Evolutionary conservation across 2,329 filamentous ascomycete species (phyloP).

Genomic region (Colletotrichum higginsianum): DNA sequence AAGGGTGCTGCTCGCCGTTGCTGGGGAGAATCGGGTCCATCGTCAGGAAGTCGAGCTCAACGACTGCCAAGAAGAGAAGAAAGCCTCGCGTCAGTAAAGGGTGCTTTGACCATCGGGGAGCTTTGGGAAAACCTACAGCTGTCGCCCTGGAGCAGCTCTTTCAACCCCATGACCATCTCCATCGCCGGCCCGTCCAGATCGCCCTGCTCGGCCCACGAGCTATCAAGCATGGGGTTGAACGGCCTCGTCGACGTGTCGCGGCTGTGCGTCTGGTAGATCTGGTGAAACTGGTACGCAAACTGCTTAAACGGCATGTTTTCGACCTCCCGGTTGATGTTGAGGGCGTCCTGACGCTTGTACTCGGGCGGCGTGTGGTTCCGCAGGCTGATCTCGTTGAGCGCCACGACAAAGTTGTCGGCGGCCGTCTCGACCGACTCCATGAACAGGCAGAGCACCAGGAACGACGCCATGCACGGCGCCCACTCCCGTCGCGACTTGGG

Average conservation of each 20-base stretch:
- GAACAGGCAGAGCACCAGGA: slow-evolving; percentile 70
- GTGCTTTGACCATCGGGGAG: neutral
- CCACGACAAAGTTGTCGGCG: slow-evolving; percentile 66
- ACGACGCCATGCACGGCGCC: slow-evolving; percentile 71
- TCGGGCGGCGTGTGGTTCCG: slow-evolving; percentile 54
- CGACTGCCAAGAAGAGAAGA: slow-evolving; percentile 44
- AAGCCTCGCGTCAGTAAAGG: neutral
- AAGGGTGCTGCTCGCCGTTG: slow-evolving; percentile 60
- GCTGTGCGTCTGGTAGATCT: slow-evolving; percentile 71
- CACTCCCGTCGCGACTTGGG: slow-evolving; percentile 67
- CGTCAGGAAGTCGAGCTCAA: slow-evolving; percentile 62
- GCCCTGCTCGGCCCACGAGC: slow-evolving; percentile 55
- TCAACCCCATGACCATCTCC: slow-evolving; percentile 63
- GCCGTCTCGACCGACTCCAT: slow-evolving; percentile 71
- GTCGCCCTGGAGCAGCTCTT: slow-evolving; percentile 59
- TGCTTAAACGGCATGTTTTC: slow-evolving; percentile 74
- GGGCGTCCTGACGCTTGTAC: slow-evolving; percentile 60
- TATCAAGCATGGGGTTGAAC: slow-evolving; percentile 70
- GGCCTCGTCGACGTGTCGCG: slow-evolving; percentile 63
- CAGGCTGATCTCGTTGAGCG: slow-evolving; percentile 65
- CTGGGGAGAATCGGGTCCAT: slow-evolving; percentile 62
- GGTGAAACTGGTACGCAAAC: slow-evolving; percentile 73
- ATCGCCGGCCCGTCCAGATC: slow-evolving; percentile 63
- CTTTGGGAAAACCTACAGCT: slow-evolving; percentile 58
- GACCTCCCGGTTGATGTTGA: slow-evolving; percentile 64